A percentile compares a stretch with the other conserved stretches of the same genome.
Conservation (phyloP, 495 filamentous ascomycete species). For the Lentithecium fluviatile region DNA sequence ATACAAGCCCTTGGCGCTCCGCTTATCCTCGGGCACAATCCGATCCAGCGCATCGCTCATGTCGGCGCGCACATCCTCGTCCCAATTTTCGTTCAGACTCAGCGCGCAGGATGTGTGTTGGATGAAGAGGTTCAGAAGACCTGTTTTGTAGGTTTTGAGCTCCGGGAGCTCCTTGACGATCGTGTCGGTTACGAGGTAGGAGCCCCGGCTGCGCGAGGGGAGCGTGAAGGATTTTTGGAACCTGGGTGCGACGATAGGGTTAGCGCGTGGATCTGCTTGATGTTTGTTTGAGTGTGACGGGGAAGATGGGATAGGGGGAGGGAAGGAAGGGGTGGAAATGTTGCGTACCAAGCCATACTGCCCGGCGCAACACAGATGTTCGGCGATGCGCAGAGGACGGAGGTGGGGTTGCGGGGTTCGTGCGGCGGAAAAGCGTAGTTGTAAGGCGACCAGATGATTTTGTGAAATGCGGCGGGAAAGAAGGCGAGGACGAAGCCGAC, state of each 20-base stretch:
- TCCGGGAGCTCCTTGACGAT: slow-evolving; percentile 70
- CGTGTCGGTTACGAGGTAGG: slow-evolving; percentile 82
- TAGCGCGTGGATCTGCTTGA: neutral
- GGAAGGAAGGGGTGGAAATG: slow-evolving; percentile 21
- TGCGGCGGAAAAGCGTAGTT: slow-evolving; percentile 35
- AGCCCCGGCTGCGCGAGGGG: slow-evolving; percentile 70
- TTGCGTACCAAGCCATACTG: slow-evolving; percentile 28
- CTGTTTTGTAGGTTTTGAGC: slow-evolving; percentile 74
- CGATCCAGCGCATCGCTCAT: slow-evolving; percentile 94
- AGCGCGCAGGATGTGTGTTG: slow-evolving; percentile 89
- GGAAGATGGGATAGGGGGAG: slow-evolving; percentile 25
- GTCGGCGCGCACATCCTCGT: slow-evolving; percentile 72
- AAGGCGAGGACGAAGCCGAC: slow-evolving; percentile 53
- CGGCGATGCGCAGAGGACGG: slow-evolving; percentile 15
- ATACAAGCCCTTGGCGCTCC: slow-evolving; percentile 69
- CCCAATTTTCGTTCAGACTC: slow-evolving; percentile 92
- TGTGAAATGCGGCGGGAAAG: slow-evolving; percentile 57
- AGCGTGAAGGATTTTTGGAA: slow-evolving; percentile 78
- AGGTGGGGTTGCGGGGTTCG: slow-evolving; percentile 12
- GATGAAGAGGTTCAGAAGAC: slow-evolving; percentile 82
- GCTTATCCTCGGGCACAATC: slow-evolving; percentile 74
- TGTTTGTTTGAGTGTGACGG: slow-evolving; percentile 13
- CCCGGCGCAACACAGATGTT: slow-evolving; percentile 11
- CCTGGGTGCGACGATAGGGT: slow-evolving; percentile 48
- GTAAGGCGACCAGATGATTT: slow-evolving; percentile 48